Evolutionary conservation across 345 rosid species (phyloP), one percentile per base, ranked within the genome.

Genomic region (Rhizophora mangle): DNA sequence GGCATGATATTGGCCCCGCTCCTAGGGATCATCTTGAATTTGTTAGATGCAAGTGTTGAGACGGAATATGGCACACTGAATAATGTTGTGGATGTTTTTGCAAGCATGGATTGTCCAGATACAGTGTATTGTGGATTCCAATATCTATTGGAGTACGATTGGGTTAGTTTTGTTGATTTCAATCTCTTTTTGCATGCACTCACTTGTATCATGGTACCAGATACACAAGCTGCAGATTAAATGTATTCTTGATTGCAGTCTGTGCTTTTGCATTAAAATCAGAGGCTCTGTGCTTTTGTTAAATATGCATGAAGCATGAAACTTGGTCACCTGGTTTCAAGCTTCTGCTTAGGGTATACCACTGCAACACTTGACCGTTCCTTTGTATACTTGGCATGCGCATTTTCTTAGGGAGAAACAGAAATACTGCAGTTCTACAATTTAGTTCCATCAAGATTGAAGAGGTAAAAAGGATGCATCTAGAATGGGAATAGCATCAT

Each of bases 1-100:
- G 89, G 92, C 76, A 83, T 92, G 87, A 81, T 95, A 57, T 75
- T 95, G 78, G 93, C 92, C 43, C 99, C 96, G 57, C 78, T 95
- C 31, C 93, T 87, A 11, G 97, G 97, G 61, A 92, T 95, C 74
- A 87, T 92, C 74, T 82, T 92, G 80, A 95, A 95, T 85, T 82
- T 95, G 76, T 76, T 92, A 83, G 96, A 88, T 76, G 92, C 87
- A 54, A 82, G 84, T 37, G 63, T 64, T 37, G 85, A 69, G 54
- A 70, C 75, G 20, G 81, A 75, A 74, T 68, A 29, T 57, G 70
- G 75, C 77, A 79, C 60, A 32, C 83, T 80, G 60, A 87, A 87
- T 68, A 91, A 92, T 75, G 84, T 95, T 8, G 81, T 90, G 70
- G 83, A 80, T 57, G 85, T 85, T 13, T 92, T 95, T 66, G 91